Evolutionary conservation across 179 eudicot species (phyloP), one percentile per base, ranked within the genome.

Genomic region (Actinidia chinensis): DNA sequence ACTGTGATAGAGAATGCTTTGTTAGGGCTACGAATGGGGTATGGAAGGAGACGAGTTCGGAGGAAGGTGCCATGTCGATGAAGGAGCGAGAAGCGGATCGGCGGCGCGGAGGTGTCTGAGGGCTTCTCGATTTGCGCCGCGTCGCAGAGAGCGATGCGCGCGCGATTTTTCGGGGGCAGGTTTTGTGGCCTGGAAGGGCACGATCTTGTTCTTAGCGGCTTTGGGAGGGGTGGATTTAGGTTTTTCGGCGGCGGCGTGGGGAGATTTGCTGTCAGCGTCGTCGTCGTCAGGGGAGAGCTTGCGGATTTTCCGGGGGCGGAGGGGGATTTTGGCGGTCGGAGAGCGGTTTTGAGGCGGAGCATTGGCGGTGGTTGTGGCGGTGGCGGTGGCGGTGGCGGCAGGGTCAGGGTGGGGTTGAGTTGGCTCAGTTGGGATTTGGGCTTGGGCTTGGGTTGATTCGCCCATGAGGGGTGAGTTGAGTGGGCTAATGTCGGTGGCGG

Each of bases 1-100:
- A 88, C 56, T 95, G 98, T 75, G 99, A 75, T 93, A 95, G 22
- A 95, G 84, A 72, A 95, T 95, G 75, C 86, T 81, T 55, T 84
- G 92, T 66, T 23, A 95, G 84, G 71, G 98, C 95, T 1, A 86
- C 85, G 65, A 95, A 95, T 0, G 99, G 98, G 58, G 89, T 67
- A 17, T 84, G 89, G 74, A 83, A 88, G 14, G 89, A 66, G 18
- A 91, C 92, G 81, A 95, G 0, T 87, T 66, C 0, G 99, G 98
- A 1, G 83, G 91, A 2, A 79, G 85, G 60, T 83, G 89, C n/a
- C 33, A 66, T 42, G 36, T 84, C 86, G 54, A 91, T 91, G 0
- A 95, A 8, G 82, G 74, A 14, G 85, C 76, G 0, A 95, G 83
- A 1, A 77, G 78, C 0, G 93, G 93, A 73, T 95, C 98, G 59